Conservation (phyloP, 73 alveolate species). For the Uronychia setigera region DNA sequence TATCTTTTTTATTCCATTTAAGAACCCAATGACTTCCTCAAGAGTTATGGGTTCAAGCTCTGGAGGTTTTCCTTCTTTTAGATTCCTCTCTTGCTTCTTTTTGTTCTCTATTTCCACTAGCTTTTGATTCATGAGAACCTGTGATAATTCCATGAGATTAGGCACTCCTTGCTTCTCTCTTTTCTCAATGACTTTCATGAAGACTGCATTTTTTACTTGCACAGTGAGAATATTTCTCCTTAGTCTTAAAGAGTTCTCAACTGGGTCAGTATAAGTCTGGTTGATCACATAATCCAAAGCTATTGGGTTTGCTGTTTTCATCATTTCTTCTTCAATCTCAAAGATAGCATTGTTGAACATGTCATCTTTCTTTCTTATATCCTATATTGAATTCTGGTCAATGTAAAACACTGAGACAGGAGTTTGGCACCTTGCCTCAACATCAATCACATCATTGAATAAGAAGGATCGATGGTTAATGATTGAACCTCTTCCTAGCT, state of each 20-base stretch:
- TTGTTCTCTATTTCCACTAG: constrained; percentile 11
- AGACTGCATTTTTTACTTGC: constrained; percentile 33
- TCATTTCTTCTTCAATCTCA: constrained; percentile 6
- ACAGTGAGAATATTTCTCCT: constrained; percentile 36
- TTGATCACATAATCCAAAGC: not conserved
- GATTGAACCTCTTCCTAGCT: constrained; percentile 48
- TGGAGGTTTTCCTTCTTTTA: constrained; percentile 7
- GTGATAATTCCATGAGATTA: constrained; percentile 24
- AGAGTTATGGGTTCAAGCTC: not conserved
- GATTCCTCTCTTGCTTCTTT: not conserved
- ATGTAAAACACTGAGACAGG: constrained; percentile 40
- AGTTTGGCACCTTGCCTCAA: constrained; percentile 17
- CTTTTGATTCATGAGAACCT: constrained; percentile 20
- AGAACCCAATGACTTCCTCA: not conserved
- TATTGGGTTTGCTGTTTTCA: not conserved
- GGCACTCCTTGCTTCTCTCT: constrained; percentile 25
- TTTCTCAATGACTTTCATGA: constrained; percentile 12
- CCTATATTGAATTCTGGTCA: constrained; percentile 10
- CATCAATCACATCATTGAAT: constrained; percentile 34
- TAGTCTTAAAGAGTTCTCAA: not conserved
- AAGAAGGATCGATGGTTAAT: constrained; percentile 48
- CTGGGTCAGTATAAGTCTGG: not conserved
- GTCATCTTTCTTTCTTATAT: constrained; percentile 28
- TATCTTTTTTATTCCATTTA: not conserved
- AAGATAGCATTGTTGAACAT: constrained; percentile 3